phyloP scores from a whole-genome alignment of 805 yeast genomes.

The Kluyveromyces dobzhanskii region DNA sequence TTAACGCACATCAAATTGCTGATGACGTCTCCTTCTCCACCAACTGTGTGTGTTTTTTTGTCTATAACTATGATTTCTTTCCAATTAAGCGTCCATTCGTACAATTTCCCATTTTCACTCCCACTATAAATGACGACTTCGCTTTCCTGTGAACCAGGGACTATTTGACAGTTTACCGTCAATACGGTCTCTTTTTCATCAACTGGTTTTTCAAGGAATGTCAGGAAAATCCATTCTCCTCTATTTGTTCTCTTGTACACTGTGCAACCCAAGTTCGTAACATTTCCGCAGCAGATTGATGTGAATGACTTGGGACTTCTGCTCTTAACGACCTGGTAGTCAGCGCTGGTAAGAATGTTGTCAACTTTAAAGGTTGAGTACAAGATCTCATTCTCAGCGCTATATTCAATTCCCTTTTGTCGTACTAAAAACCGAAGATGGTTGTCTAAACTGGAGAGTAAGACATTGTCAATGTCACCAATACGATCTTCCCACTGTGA shows the following conservation, averaged over 20 bases:
- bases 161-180: slow-evolving; percentile 13
- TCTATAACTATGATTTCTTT: slow-evolving; percentile 7
- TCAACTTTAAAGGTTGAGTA: not conserved
- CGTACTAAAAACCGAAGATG: not conserved
- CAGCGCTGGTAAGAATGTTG: slow-evolving; percentile 8
- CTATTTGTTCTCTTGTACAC: slow-evolving; percentile 14
- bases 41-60: slow-evolving; percentile 2
- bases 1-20: slow-evolving; percentile 6
- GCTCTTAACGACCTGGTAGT: slow-evolving; percentile 11
- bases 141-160: not conserved
- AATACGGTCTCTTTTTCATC: slow-evolving; percentile 5
- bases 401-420: not conserved
- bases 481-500: not conserved
- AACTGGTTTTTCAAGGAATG: slow-evolving; percentile 6
- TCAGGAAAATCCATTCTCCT: slow-evolving; percentile 16
- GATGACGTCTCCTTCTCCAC: slow-evolving; percentile 5
- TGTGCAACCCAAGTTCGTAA: slow-evolving; percentile 16
- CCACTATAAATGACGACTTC: slow-evolving; percentile 13
- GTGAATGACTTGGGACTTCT: slow-evolving; percentile 5
- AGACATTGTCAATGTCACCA: slow-evolving; percentile 4
- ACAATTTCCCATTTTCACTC: slow-evolving; percentile 15
- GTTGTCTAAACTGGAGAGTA: slow-evolving; percentile 8
- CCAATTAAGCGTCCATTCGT: slow-evolving; percentile 13
- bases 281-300: slow-evolving; percentile 8
- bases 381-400: not conserved